Conservation (phyloP, 192 early-diverging fungal species). For the Rhizophagus clarus region DNA sequence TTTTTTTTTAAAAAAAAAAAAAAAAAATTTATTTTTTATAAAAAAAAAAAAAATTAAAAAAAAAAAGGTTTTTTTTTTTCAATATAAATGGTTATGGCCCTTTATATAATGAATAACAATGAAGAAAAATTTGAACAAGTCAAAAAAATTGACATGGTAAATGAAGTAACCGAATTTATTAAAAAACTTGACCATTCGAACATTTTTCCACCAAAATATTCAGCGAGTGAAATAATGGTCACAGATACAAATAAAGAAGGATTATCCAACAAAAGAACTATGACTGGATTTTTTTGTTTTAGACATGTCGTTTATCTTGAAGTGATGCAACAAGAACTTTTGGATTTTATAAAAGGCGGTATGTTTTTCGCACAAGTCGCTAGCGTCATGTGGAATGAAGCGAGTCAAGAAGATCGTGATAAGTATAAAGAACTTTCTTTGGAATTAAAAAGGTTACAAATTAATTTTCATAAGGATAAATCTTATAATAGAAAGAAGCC, state of each 20-base stretch:
- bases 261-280: background rate
- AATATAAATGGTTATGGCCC: too few relatives aligned
- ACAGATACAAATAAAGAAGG: background rate
- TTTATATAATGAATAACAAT: too few relatives aligned
- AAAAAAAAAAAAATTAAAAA: too few relatives aligned
- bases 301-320: background rate
- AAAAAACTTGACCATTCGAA: background rate
- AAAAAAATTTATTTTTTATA: too few relatives aligned
- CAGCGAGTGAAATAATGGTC: background rate
- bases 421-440: background rate
- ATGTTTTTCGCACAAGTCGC: background rate
- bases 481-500: background rate
- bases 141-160: too few relatives aligned
- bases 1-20: too few relatives aligned
- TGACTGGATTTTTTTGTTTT: background rate
- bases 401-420: background rate
- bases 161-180: background rate
- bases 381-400: background rate
- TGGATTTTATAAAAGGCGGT: background rate
- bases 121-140: too few relatives aligned
- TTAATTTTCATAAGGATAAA: background rate
- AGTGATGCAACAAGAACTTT: background rate
- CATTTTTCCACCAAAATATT: background rate
- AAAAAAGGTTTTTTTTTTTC: too few relatives aligned
- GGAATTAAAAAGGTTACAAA: background rate